Evolutionary conservation across 2,329 filamentous ascomycete genomes (phyloP).

Genomic region (Alternaria brassicicola): DNA sequence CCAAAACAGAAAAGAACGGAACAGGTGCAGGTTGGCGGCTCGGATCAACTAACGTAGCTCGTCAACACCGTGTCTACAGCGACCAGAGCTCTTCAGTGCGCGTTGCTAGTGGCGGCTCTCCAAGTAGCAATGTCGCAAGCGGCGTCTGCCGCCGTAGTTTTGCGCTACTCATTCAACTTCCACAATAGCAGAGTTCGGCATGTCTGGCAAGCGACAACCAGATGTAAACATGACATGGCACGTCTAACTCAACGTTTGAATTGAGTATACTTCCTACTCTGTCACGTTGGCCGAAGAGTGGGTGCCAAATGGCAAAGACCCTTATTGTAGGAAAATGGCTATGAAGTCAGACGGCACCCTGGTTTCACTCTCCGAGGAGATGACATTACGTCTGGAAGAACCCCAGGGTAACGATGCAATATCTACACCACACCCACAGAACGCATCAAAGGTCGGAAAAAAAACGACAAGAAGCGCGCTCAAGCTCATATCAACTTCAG

Average conservation of each 20-base stretch:
- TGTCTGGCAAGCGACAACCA: conserved; percentile 36
- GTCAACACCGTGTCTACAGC: not conserved
- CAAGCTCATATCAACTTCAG: conserved; percentile 26
- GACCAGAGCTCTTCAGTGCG: not conserved
- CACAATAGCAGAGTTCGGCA: conserved; percentile 33
- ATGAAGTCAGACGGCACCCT: conserved; percentile 8
- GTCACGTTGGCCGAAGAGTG: conserved; percentile 33
- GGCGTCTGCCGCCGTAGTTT: conserved; percentile 31
- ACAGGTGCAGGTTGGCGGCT: not conserved
- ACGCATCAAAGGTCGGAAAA: conserved; percentile 1
- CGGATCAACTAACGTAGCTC: not conserved
- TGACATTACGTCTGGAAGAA: conserved; percentile 10
- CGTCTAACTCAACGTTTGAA: conserved; percentile 22
- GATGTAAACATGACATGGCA: conserved; percentile 35
- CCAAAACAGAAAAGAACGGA: not conserved
- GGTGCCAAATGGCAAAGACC: conserved; percentile 16
- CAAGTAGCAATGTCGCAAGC: not conserved
- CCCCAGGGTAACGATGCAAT: conserved; percentile 4
- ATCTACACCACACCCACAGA: not conserved
- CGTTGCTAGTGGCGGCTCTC: not conserved
- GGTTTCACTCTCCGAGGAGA: not conserved
- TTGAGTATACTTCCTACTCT: conserved; percentile 30
- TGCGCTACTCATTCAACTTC: conserved; percentile 20
- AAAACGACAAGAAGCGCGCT: not conserved
- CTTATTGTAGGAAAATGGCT: conserved; percentile 30